A percentile compares a stretch with the other conserved stretches of the same genome.
phyloP scores from a whole-genome alignment of 371 early-diverging fungal genomes.

The Chytridium lagenaria region DNA sequence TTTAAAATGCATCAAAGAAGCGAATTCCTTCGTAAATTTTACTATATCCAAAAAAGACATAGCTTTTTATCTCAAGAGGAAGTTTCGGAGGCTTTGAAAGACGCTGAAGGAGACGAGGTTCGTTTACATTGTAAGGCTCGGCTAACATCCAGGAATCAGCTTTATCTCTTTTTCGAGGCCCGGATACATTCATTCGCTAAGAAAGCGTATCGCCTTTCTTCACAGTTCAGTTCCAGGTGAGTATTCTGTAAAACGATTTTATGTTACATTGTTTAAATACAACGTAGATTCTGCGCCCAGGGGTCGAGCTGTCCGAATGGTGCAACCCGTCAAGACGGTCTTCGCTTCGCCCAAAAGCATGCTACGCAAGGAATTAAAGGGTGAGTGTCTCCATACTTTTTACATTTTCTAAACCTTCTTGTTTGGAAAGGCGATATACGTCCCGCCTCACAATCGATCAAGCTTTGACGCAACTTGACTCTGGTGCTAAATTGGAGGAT shows the following conservation, averaged over 20 bases:
- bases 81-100: conserved; percentile 76
- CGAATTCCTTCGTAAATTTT: conserved; percentile 36
- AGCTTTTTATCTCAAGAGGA: conserved; percentile 80
- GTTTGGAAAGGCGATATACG: conserved; percentile 80
- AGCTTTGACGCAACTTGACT: conserved; percentile 61
- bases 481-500: conserved; percentile 71
- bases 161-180: conserved; percentile 72
- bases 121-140: too few species aligned
- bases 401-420: conserved; percentile 28
- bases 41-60: conserved; percentile 73
- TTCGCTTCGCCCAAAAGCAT: not conserved
- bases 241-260: not conserved
- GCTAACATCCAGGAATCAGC: conserved; percentile 81
- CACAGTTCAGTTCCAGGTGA: not conserved
- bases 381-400: conserved; percentile 7
- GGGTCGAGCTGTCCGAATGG: too few species aligned
- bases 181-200: conserved; percentile 71
- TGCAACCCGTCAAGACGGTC: too few species aligned
- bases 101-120: conserved; percentile 65
- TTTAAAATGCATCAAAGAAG: conserved; percentile 41
- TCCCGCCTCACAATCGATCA: conserved; percentile 25
- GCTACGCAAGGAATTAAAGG: conserved; percentile 41
- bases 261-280: too few species aligned
- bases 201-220: conserved; percentile 72
- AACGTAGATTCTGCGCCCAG: too few species aligned